Percentiles rank a stretch among this genome's conserved stretches.
Evolutionary conservation across 2,329 filamentous ascomycete genomes (phyloP).

Genomic region (Penicillium occitanis): DNA sequence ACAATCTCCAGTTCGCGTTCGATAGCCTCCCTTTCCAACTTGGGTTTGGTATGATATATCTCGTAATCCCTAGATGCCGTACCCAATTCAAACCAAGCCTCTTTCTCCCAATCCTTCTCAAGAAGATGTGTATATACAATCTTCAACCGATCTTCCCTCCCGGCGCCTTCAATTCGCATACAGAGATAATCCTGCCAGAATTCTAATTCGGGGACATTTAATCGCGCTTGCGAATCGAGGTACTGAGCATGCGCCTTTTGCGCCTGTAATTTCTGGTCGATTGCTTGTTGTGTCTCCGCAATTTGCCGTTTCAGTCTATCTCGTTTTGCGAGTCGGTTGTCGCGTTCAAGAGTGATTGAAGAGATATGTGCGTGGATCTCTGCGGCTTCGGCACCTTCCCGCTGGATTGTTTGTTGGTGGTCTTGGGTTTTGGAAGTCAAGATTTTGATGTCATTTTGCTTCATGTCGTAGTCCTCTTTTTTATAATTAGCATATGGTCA

Average conservation of each 20-base stretch:
- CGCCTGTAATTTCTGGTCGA: constrained; percentile 46
- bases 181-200: constrained; percentile 95
- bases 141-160: constrained; percentile 78
- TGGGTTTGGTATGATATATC: constrained; percentile 74
- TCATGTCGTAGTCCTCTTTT: constrained; percentile 86
- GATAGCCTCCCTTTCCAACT: constrained; percentile 55
- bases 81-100: constrained; percentile 91
- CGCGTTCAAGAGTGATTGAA: constrained; percentile 56
- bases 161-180: constrained; percentile 83
- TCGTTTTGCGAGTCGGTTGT: constrained; percentile 55
- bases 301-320: constrained; percentile 59
- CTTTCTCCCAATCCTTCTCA: constrained; percentile 80
- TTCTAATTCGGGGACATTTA: constrained; percentile 89
- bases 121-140: constrained; percentile 87
- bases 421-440: constrained; percentile 56
- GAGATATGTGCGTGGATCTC: constrained; percentile 63
- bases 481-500: neutral
- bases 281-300: constrained; percentile 48
- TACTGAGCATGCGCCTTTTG: constrained; percentile 60
- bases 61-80: constrained; percentile 81
- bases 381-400: constrained; percentile 60
- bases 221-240: constrained; percentile 77
- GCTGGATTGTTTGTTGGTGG: constrained; percentile 57
- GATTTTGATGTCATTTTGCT: constrained; percentile 83
- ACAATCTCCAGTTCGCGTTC: constrained; percentile 57